A percentile compares a stretch with the other conserved stretches of the same genome.
Conservation (phyloP, 1,139 yeast genomes). For the Lizanozyma gosingica region DNA sequence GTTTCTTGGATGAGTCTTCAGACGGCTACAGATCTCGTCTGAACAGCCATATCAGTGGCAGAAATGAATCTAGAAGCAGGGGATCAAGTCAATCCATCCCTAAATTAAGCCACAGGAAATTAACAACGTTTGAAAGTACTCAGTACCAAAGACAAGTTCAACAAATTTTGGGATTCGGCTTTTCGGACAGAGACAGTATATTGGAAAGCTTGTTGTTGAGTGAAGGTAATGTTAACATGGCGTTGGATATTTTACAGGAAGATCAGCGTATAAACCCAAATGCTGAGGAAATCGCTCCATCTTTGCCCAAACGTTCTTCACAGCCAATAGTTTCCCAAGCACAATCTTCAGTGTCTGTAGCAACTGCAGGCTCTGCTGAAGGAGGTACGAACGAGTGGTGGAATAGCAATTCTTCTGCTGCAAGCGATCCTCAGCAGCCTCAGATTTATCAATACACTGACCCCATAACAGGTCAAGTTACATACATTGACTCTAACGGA, state of each 20-base stretch:
- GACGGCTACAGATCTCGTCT: constrained; percentile 8
- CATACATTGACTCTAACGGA: constrained; percentile 50
- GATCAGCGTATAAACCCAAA: constrained; percentile 29
- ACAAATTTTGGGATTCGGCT: constrained; percentile 38
- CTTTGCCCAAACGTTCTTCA: constrained; percentile 2
- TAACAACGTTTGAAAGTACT: constrained; percentile 34
- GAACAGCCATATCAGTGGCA: constrained; percentile 6
- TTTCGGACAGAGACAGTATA: constrained; percentile 34
- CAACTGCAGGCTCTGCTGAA: constrained; percentile 4
- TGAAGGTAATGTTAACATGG: constrained; percentile 40
- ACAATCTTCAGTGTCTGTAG: constrained; percentile 34
- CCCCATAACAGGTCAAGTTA: constrained; percentile 52
- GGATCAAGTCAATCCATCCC: constrained; percentile 16
- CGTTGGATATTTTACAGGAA: constrained; percentile 38
- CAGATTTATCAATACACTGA: constrained; percentile 55
- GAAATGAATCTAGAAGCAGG: constrained; percentile 1
- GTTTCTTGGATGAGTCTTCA: constrained; percentile 10
- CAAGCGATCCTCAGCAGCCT: constrained; percentile 14
- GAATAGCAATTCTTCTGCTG: constrained; percentile 2
- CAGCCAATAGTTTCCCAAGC: constrained; percentile 23
- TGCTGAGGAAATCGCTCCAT: constrained; percentile 19
- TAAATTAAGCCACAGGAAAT: constrained; percentile 30
- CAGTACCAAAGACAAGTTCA: constrained; percentile 31
- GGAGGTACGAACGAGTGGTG: constrained; percentile 2
- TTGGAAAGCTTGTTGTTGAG: constrained; percentile 42